Base-by-base conservation (phyloP, 2,329 filamentous ascomycete species). In the Coniochaeta prunicola region DNA sequence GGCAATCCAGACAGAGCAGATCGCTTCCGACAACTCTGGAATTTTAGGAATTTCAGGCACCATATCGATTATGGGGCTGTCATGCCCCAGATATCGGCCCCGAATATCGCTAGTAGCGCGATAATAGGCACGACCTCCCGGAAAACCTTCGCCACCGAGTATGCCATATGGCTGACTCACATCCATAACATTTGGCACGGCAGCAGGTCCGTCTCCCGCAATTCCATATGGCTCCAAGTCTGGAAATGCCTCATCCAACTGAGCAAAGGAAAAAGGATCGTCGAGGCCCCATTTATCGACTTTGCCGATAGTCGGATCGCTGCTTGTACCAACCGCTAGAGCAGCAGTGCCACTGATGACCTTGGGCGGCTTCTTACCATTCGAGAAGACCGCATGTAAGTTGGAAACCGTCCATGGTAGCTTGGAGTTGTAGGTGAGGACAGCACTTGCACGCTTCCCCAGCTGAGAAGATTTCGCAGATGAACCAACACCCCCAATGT, bases 1-100 rank as follows among this genome's bases (percentile, higher is more conserved):
- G 36, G 92, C 91, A 63, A 97, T 87, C 93, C 93, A 97, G 3
- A 96, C 86, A 42, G 87, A 86, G 64, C 86, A 90, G 19, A 94
- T 81, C 1, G 88, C 85, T 62, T 94, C 89, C 0, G 79, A 81
- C 57, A 87, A 78, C 61, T 86, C 81, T 1, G 87, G 86, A 19
- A 96, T 81, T 57, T 85, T 85, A 2, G 92, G 92, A 30, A 97
- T 90, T 42, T 92, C 92, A 28, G 84, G 77, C 61, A 86, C 79
- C 7, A 85, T 86, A 57, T 85, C 80, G 13, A 84, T 80, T 19
- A 85, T 76, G 21, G 82, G 80, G 19, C 80, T 80, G 8, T 86
- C 83, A 54, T 81, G 63, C 21, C 80, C 82, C 33, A 97, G 76
- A 65, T 92, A 93, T 19, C 87, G 86, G 17, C 92, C 91, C 56